Percentiles rank a stretch among this genome's conserved stretches.
phyloP scores from a whole-genome alignment of 306 rosid species.

The Pyrus bretschneideri region DNA sequence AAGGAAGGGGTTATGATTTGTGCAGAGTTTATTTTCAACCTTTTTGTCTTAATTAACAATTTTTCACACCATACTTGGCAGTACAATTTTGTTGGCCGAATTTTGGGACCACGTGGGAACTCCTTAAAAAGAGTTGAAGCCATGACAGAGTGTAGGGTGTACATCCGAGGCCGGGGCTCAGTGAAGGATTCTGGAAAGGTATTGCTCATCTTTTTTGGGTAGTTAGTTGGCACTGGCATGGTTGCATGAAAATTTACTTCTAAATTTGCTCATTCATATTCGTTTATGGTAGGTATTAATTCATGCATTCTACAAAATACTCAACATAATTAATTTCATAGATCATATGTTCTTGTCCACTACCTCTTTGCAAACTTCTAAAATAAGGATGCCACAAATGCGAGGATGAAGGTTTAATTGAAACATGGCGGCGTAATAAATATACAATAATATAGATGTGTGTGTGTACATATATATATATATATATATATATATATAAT shows the following conservation, averaged over 20 bases:
- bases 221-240: background rate
- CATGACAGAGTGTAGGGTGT: conserved; percentile 84
- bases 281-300: background rate
- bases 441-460: too few relatives aligned
- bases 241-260: background rate
- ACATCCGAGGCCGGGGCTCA: conserved; percentile 86
- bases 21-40: background rate
- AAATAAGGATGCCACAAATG: too few relatives aligned
- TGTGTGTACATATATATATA: too few relatives aligned
- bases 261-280: background rate
- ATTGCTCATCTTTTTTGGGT: background rate
- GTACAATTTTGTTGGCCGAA: conserved; percentile 95
- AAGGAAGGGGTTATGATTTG: background rate
- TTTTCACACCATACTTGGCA: conserved; percentile 40
- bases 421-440: too few relatives aligned
- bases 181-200: conserved; percentile 89
- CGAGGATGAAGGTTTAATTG: too few relatives aligned
- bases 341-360: background rate
- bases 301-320: background rate
- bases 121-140: conserved; percentile 94
- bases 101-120: conserved; percentile 91
- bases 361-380: background rate
- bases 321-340: background rate
- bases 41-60: conserved; percentile 15
- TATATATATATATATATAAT: too few relatives aligned